These are phyloP conservation scores for Chalciporus chontae DNA, from an alignment of 768 basidiomycete genomes.

Conservation along the genomic window DNA sequence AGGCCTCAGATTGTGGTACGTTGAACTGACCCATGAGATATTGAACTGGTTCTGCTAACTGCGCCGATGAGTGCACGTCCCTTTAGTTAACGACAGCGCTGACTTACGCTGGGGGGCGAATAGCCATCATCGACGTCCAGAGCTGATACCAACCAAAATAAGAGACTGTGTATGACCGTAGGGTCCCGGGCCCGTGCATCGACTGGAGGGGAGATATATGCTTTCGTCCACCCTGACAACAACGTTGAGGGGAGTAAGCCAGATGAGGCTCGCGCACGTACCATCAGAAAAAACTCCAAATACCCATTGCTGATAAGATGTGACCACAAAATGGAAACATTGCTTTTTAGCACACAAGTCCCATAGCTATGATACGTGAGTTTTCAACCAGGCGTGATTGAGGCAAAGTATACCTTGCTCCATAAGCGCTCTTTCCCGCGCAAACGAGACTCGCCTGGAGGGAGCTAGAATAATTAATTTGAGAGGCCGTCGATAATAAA, in stretches of 20 bases:
- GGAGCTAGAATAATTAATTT: conserved; percentile 19
- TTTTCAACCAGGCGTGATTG: neutral
- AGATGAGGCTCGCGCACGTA: conserved; percentile 16
- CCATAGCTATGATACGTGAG: conserved; percentile 37
- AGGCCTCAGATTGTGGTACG: conserved; percentile 18
- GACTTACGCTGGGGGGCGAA: conserved; percentile 22
- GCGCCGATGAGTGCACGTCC: neutral
- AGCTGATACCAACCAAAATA: conserved; percentile 59
- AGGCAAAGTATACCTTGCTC: conserved; percentile 47
- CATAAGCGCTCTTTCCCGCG: conserved; percentile 52
- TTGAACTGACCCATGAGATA: conserved; percentile 30
- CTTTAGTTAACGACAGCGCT: neutral
- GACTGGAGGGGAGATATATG: conserved; percentile 47
- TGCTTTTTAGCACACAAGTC: conserved; percentile 48
- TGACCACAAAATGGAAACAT: conserved; percentile 55
- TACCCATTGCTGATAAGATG: conserved; percentile 58
- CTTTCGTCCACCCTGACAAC: conserved; percentile 49
- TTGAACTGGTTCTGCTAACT: conserved; percentile 32
- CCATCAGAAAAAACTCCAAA: conserved; percentile 61
- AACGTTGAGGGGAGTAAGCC: neutral
- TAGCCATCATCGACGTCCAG: conserved; percentile 31
- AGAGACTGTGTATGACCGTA: conserved; percentile 47
- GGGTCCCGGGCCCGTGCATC: conserved; percentile 40
- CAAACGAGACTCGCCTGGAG: conserved; percentile 37
- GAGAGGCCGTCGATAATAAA: neutral